Evolutionary conservation across 2,329 filamentous ascomycete species (phyloP), one percentile per base, ranked within the genome.

Genomic region (Sporothrix curviconia): DNA sequence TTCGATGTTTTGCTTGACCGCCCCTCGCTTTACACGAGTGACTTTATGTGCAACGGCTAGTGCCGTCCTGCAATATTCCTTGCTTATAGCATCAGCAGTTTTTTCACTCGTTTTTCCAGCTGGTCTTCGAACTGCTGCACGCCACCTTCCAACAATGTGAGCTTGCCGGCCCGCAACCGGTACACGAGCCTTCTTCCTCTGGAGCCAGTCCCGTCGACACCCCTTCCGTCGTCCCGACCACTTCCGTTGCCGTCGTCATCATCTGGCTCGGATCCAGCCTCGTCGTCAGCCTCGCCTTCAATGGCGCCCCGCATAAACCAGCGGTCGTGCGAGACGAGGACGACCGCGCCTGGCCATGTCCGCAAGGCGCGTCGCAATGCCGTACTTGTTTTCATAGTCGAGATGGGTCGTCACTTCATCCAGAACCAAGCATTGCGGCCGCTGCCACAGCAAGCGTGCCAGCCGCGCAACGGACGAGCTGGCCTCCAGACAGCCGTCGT

Each of bases 391-490:
- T n/a, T 94, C 83, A 61, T 87, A 89, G 68, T 95, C 90, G 40
- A 95, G 76, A 74, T 95, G 90, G 1, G 90, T 92, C 7, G 89
- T 94, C 24, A 90, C 85, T 69, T 90, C 90, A 67, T 92, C 89
- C 7, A 92, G 78, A 6, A 92, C 78, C 2, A 92, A 77, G 57
- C 89, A 79, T 62, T 92, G 88, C 19, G 88, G 88, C 3, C 80
- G 76, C 40, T 74, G 74, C 78, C 84, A 86, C 36, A 92, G 72
- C n/a, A 91, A 71, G 49, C 82, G 78, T 1, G 87, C 87, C 51
- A 92, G 74, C 60, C n/a, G 86, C 84, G 55, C 75, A 74, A 17
- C 80, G 73, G 50, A 87, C 86, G 22, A 90, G 79, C 70, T 95
- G 90, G 0, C 90, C 90, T 40, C 90, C 90, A 0, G 88, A 92